Evolutionary conservation across 495 filamentous ascomycete species (phyloP), one percentile per base, ranked within the genome.

Genomic region (Penicillium robsamsonii): DNA sequence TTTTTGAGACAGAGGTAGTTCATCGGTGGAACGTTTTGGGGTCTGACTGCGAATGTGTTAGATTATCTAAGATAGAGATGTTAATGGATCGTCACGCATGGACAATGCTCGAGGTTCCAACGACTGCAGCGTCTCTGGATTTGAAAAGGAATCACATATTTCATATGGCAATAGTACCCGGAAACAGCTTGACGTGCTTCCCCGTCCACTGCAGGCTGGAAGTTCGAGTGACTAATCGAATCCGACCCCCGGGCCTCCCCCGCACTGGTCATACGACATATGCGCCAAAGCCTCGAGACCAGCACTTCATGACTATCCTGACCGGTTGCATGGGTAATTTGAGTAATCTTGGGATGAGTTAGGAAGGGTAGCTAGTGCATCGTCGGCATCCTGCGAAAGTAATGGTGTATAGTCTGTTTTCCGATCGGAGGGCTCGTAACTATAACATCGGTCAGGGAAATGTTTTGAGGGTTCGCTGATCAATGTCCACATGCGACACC

Each of bases 191-290:
- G 12, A 35, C 4, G 31, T 12, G 13, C 13, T 15, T 35, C 33
- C 33, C 13, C 12, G 3, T 37, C n/a, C n/a, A n/a, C n/a, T n/a
- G n/a, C n/a, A n/a, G n/a, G n/a, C n/a, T n/a, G n/a, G n/a, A n/a
- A n/a, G n/a, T n/a, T n/a, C 15, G 35, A 15, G 41, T 43, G 24
- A 47, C 45, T 17, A 22, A 33, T 47, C n/a, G n/a, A 30, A 47
- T 30, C n/a, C n/a, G 30, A 18, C 4, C n/a, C n/a, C 24, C 24
- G 5, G 24, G 24, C 24, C 24, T 5, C 17, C 20, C 42, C 44
- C 27, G 27, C 27, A 47, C 44, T 31, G 45, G 29, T 47, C 45
- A 47, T 31, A n/a, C 45, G 45, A 47, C 17, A 47, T 46, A 46
- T 46, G 44, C 44, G n/a, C 44, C 27, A n/a, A 30, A 46, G 27